phyloP scores from a whole-genome alignment of 1,139 yeast species.

The Blastobotrys buckinghamii region DNA sequence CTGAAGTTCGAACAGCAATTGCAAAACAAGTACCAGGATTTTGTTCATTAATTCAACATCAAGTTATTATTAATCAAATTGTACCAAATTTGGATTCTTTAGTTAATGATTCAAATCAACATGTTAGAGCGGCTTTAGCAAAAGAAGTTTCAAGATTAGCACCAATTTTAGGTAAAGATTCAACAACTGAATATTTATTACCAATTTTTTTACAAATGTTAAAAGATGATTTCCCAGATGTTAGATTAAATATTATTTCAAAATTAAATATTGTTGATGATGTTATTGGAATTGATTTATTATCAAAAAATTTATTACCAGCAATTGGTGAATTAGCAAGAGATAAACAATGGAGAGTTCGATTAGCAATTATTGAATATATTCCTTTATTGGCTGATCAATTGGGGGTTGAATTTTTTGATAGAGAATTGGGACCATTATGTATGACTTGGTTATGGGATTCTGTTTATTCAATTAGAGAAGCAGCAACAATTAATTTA shows the following conservation, averaged over 20 bases:
- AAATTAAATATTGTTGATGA: constrained; percentile 88
- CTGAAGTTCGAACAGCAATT: constrained; percentile 92
- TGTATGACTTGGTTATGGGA: constrained; percentile 99
- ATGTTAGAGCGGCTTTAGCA: constrained; percentile 90
- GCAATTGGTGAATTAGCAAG: constrained; percentile 95
- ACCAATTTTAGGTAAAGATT: constrained; percentile 78
- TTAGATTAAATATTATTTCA: constrained; percentile 87
- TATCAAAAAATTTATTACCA: constrained; percentile 84
- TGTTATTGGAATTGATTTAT: constrained; percentile 84
- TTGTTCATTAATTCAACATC: constrained; percentile 38
- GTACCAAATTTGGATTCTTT: constrained; percentile 80
- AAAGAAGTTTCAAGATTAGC: constrained; percentile 82
- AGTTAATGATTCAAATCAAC: constrained; percentile 87
- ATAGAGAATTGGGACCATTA: constrained; percentile 80
- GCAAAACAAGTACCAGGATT: constrained; percentile 89
- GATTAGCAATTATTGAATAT: constrained; percentile 94
- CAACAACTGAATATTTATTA: constrained; percentile 73
- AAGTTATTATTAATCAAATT: constrained; percentile 59
- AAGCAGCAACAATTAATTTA: constrained; percentile 87
- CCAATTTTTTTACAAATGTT: constrained; percentile 92
- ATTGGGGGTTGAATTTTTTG: constrained; percentile 87
- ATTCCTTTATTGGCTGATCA: constrained; percentile 96
- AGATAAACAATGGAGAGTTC: constrained; percentile 96
- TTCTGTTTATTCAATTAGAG: constrained; percentile 91
- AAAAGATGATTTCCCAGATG: constrained; percentile 96